Evolutionary conservation across 805 yeast genomes (phyloP).

Genomic region (Kuraishia hungarica): DNA sequence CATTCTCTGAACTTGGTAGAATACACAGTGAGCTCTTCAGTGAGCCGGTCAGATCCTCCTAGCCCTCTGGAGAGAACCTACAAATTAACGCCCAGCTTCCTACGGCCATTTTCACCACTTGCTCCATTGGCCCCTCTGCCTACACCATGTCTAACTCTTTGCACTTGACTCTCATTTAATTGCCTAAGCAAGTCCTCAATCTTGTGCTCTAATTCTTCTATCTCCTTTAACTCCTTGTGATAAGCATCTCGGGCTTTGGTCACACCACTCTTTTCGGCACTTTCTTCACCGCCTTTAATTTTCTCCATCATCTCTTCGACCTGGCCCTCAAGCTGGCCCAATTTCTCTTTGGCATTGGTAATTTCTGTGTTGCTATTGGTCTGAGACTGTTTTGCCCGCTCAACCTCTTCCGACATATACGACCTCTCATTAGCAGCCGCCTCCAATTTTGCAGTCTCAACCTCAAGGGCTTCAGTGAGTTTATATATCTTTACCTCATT

Average conservation of each 20-base stretch:
- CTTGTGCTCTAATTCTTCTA: neutral
- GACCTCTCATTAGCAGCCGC: conserved; percentile 48
- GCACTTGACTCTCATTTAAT: conserved; percentile 3
- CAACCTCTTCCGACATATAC: conserved; percentile 55
- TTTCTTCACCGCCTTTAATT: too few species aligned
- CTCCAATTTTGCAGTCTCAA: conserved; percentile 32
- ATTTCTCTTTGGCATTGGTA: conserved; percentile 1
- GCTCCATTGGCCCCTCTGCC: neutral
- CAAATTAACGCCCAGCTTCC: neutral
- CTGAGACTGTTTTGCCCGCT: conserved; percentile 41
- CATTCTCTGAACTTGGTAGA: too few species aligned
- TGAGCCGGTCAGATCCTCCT: too few species aligned
- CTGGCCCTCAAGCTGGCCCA: neutral
- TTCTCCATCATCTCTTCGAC: neutral
- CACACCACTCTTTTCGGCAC: neutral
- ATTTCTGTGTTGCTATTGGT: conserved; percentile 31
- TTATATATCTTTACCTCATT: conserved; percentile 35
- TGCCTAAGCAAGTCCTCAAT: conserved; percentile 1
- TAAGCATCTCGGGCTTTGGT: neutral
- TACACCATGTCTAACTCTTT: neutral
- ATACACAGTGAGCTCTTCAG: too few species aligned
- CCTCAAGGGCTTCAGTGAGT: conserved; percentile 35
- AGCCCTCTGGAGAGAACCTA: too few species aligned
- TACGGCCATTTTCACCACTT: neutral
- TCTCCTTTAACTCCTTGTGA: neutral